Evolutionary conservation across 2,329 filamentous ascomycete genomes (phyloP).

Genomic region (Bipolaris gigantea): DNA sequence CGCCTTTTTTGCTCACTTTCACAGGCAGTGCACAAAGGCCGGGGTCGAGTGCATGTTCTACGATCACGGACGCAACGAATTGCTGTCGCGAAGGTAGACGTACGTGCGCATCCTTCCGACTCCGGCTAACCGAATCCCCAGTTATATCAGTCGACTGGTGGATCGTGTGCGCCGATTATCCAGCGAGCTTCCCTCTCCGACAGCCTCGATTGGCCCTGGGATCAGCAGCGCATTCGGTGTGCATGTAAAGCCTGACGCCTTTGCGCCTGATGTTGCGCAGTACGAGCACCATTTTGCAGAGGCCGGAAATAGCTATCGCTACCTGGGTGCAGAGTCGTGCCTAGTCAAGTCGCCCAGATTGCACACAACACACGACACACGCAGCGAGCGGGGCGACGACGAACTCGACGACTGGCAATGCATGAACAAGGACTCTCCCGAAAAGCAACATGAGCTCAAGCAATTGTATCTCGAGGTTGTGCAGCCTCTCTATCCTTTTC

Average conservation of each 20-base stretch:
- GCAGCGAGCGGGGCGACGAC: conserved; percentile 18
- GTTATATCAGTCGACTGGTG: conserved; percentile 42
- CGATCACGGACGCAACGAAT: conserved; percentile 38
- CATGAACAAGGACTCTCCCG: conserved; percentile 27
- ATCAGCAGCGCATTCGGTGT: conserved; percentile 12
- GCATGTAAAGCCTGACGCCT: conserved; percentile 18
- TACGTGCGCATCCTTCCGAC: not conserved
- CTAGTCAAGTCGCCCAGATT: conserved; percentile 37
- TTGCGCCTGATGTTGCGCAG: conserved; percentile 19
- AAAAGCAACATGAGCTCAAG: conserved; percentile 35
- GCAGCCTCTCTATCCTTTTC: conserved; percentile 35
- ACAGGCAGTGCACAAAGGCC: conserved; percentile 43
- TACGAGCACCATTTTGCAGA: conserved; percentile 42
- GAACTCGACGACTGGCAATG: conserved; percentile 33
- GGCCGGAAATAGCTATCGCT: conserved; percentile 39
- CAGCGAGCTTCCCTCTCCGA: conserved; percentile 23
- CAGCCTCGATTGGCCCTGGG: conserved; percentile 17
- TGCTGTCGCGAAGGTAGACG: conserved; percentile 35
- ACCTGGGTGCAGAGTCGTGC: conserved; percentile 40
- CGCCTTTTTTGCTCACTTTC: conserved; percentile 10
- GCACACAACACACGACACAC: conserved; percentile 18
- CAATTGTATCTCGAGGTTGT: conserved; percentile 35
- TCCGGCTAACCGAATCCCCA: conserved; percentile 19
- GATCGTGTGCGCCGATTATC: conserved; percentile 40
- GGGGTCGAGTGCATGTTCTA: conserved; percentile 41